Percentiles rank a stretch among this genome's conserved stretches.
Evolutionary conservation across 495 filamentous ascomycete species (phyloP).

Genomic region (Rhizodiscina lignyota): DNA sequence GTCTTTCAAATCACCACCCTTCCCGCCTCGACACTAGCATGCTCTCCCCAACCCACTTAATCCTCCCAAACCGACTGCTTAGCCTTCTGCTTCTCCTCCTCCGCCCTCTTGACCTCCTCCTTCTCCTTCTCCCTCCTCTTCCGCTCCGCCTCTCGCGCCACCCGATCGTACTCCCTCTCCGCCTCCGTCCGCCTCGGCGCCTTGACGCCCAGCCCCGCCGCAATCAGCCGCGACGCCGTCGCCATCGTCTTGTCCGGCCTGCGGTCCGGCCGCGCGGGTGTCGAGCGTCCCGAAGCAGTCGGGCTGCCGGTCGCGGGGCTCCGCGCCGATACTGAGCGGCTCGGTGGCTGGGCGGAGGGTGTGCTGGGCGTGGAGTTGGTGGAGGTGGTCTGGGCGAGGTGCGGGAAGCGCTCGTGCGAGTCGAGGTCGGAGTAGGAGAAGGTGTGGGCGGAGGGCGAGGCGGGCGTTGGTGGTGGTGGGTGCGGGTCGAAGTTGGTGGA

Average conservation of each 20-base stretch:
- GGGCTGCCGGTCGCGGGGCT: too few relatives aligned
- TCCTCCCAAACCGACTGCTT: constrained; percentile 70
- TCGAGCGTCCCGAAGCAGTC: too few relatives aligned
- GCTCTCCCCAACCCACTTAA: constrained; percentile 24
- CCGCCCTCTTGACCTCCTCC: constrained; percentile 43
- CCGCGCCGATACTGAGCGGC: too few relatives aligned
- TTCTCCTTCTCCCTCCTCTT: constrained; percentile 58
- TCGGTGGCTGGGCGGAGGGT: too few relatives aligned
- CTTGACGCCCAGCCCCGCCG: constrained; percentile 67
- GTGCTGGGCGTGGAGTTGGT: background rate
- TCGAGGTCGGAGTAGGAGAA: constrained; percentile 8
- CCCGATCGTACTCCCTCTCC: constrained; percentile 70
- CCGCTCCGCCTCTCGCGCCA: constrained; percentile 70
- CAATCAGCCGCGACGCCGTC: constrained; percentile 79
- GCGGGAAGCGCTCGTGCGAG: background rate
- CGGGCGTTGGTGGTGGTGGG: constrained; percentile 13
- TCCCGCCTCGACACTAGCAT: too few relatives aligned
- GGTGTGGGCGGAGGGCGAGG: constrained; percentile 7
- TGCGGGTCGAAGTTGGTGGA: constrained; percentile 9
- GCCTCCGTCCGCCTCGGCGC: constrained; percentile 74
- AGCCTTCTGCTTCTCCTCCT: constrained; percentile 54
- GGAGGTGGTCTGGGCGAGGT: background rate
- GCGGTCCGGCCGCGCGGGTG: constrained; percentile 15
- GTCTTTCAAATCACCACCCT: too few relatives aligned
- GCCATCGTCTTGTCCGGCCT: constrained; percentile 87